Base-by-base conservation (phyloP, 208 protist genomes). In the Acanthamoeba rhysodes region DNA sequence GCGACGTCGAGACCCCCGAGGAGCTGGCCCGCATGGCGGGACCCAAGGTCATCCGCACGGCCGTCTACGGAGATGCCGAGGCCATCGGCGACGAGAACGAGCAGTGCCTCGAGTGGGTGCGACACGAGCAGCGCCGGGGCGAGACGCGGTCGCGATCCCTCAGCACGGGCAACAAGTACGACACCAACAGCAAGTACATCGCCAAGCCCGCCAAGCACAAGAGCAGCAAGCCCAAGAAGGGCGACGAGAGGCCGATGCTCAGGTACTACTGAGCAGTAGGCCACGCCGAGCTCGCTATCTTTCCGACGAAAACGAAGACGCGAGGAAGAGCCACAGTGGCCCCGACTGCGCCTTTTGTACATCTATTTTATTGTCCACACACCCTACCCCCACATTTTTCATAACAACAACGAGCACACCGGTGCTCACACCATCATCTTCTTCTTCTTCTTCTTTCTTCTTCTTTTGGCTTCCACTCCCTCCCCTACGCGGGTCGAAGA, bases 151-250 rank as follows among this genome's bases (percentile, higher is more conserved):
- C 37, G 29, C 72, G 72, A 0, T 80, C 72, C 27, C 37, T 53
- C 37, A 80, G 72, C 72, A 80, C 72, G 10, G 72, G 72, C 41
- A 37, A 80, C 72, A 80, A 80, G 72, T 80, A 80, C 72, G 41
- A 80, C 2, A 50, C 41, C 18, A 41, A 41, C 27, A 24, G 37
- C 16, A 80, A 80, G 72, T 24, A 41, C 72, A n/a, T 72, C 12
- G 22, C 64, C 64, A 72, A 72, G 29, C 64, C 64, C 57, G 3
- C 6, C 57, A 74, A 74, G 72, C 72, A 50, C 72, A 80, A 80
- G 41, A 24, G 7, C 20, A 27, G 41, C 37, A 50, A 50, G 34
- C 3, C 12, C 34, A 80, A 80, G 72, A 41, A 80, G 18, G 37
- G 72, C 41, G 72, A 87, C 29, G 53, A 55, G 22, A 87, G 4